Evolutionary conservation across 2,329 filamentous ascomycete genomes (phyloP).

Genomic region (Penicillium sp.): DNA sequence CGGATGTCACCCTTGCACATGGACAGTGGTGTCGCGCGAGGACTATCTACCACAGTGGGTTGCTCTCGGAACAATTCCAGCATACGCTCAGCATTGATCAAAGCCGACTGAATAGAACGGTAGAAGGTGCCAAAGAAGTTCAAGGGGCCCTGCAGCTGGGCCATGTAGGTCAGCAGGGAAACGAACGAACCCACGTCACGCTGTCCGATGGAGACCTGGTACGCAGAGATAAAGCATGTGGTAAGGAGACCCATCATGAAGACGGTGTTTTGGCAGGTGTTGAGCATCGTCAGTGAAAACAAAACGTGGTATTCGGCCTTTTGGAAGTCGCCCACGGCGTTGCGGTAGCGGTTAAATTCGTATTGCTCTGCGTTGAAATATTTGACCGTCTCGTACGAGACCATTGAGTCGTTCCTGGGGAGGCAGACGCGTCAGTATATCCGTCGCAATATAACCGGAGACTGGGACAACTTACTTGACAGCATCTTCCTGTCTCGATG

Average conservation of each 20-base stretch:
- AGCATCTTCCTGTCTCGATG: slow-evolving; percentile 89
- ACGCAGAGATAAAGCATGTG: slow-evolving; percentile 71
- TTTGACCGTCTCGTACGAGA: slow-evolving; percentile 95
- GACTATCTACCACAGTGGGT: slow-evolving; percentile 81
- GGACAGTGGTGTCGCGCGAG: slow-evolving; percentile 61
- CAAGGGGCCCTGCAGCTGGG: slow-evolving; percentile 74
- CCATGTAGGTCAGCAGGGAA: slow-evolving; percentile 70
- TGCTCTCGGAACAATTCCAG: slow-evolving; percentile 95
- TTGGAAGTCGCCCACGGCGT: slow-evolving; percentile 70
- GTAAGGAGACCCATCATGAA: slow-evolving; percentile 75
- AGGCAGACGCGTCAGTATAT: not conserved
- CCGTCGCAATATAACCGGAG: not conserved
- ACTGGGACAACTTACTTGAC: slow-evolving; percentile 66
- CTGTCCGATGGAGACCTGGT: slow-evolving; percentile 68
- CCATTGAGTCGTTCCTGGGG: slow-evolving; percentile 86
- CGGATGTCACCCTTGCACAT: slow-evolving; percentile 76
- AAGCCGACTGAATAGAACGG: slow-evolving; percentile 87
- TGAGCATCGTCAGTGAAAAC: slow-evolving; percentile 74
- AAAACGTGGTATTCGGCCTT: slow-evolving; percentile 72
- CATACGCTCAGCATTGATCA: slow-evolving; percentile 96
- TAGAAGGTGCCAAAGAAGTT: slow-evolving; percentile 96
- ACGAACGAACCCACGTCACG: slow-evolving; percentile 71
- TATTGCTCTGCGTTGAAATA: slow-evolving; percentile 84
- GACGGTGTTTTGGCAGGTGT: slow-evolving; percentile 74
- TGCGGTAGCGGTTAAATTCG: slow-evolving; percentile 71